Conservation (phyloP, 2,329 filamentous ascomycete species). For the Tolypocladium endophyticum region DNA sequence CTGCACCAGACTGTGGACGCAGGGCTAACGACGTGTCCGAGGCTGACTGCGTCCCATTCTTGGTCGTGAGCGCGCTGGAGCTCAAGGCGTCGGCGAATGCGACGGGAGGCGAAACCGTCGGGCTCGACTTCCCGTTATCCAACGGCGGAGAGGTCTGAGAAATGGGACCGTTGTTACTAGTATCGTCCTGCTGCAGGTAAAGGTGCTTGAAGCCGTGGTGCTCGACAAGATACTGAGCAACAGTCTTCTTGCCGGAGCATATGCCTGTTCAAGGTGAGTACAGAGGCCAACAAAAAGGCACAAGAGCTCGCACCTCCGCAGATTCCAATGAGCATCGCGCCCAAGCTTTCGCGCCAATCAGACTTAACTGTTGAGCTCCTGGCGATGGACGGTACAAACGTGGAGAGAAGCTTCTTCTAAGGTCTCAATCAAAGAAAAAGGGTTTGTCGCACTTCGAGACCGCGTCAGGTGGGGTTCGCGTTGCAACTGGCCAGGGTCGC, state of each 20-base stretch:
- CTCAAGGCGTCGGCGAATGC: constrained; percentile 12
- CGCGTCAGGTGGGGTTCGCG: neutral
- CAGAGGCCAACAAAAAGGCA: neutral
- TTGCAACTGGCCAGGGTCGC: neutral
- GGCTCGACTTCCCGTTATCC: constrained; percentile 3
- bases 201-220: constrained; percentile 74
- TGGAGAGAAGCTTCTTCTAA: neutral
- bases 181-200: constrained; percentile 32
- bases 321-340: constrained; percentile 62
- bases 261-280: constrained; percentile 48
- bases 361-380: neutral
- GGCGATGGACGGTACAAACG: neutral
- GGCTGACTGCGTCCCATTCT: constrained; percentile 12
- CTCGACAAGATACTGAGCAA: constrained; percentile 77
- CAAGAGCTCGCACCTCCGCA: constrained; percentile 49
- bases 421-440: neutral
- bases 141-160: neutral
- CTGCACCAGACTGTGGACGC: constrained; percentile 7
- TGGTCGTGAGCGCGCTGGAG: constrained; percentile 15
- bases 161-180: neutral
- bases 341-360: neutral
- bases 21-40: constrained; percentile 15
- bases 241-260: constrained; percentile 84
- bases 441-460: neutral
- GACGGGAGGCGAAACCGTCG: constrained; percentile 4